These are phyloP conservation scores for Paramyrothecium roridum DNA, from an alignment of 2,329 filamentous ascomycete species.

Conservation along the genomic window DNA sequence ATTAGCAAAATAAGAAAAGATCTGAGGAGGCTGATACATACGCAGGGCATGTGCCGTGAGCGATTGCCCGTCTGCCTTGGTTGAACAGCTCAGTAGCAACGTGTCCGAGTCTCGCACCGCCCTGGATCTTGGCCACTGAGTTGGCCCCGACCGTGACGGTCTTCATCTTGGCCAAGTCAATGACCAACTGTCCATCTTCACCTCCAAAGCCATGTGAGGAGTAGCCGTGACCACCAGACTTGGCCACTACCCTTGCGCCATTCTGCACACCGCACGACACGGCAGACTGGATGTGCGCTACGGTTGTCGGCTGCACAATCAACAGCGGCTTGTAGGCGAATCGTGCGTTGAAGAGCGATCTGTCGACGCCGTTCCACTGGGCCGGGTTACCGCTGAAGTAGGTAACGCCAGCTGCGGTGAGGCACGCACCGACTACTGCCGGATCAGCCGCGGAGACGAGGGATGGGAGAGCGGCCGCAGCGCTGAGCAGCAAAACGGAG, in stretches of 20 bases:
- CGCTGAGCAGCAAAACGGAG: not conserved
- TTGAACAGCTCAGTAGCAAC: slow-evolving; percentile 35
- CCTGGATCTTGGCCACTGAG: slow-evolving; percentile 22
- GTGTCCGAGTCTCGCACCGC: slow-evolving; percentile 48
- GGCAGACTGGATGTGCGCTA: slow-evolving; percentile 38
- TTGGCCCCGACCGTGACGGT: slow-evolving; percentile 15
- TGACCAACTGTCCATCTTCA: slow-evolving; percentile 34
- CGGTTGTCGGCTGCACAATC: slow-evolving; percentile 25
- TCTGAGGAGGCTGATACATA: slow-evolving; percentile 18
- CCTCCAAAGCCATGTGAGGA: slow-evolving; percentile 44
- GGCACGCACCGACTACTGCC: not conserved
- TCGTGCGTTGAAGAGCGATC: slow-evolving; percentile 26
- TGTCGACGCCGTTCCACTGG: not conserved
- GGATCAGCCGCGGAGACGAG: not conserved
- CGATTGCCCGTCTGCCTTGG: slow-evolving; percentile 36
- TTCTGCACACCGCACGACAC: slow-evolving; percentile 40
- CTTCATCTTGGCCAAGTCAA: slow-evolving; percentile 36
- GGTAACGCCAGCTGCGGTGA: not conserved
- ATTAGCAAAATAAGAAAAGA: slow-evolving; percentile 6
- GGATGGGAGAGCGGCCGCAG: not conserved
- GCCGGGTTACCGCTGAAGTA: not conserved
- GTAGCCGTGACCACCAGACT: slow-evolving; percentile 52
- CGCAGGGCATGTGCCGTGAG: slow-evolving; percentile 52
- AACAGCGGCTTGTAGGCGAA: slow-evolving; percentile 24
- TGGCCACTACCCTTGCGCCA: slow-evolving; percentile 45